Evolutionary conservation across 805 yeast species (phyloP).

Genomic region (Saitoella complicata): DNA sequence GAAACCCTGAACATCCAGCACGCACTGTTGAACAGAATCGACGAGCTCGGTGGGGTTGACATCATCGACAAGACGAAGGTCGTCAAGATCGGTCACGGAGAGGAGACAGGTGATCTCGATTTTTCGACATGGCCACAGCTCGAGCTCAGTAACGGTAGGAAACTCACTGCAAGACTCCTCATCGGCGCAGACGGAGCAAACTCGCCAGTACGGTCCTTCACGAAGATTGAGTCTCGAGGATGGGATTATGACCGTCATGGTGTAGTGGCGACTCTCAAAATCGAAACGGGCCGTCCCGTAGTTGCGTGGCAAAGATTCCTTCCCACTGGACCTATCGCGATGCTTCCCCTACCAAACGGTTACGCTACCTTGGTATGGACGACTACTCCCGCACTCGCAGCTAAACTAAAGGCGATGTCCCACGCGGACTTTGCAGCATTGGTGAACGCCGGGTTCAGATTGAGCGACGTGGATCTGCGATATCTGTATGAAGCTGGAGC

Average conservation of each 20-base stretch:
- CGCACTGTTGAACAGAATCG: slow-evolving; percentile 40
- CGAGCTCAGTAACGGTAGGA: slow-evolving; percentile 46
- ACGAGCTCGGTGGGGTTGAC: slow-evolving; percentile 26
- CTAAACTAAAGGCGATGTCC: slow-evolving; percentile 39
- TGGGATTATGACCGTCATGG: slow-evolving; percentile 85
- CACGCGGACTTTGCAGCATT: slow-evolving; percentile 49
- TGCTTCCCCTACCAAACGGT: slow-evolving; percentile 73
- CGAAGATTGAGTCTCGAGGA: slow-evolving; percentile 74
- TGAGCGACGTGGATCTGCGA: slow-evolving; percentile 59
- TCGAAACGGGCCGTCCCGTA: slow-evolving; percentile 50
- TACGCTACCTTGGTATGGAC: slow-evolving; percentile 93
- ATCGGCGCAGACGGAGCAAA: slow-evolving; percentile 93
- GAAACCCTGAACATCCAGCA: slow-evolving; percentile 77
- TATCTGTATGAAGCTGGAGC: slow-evolving; percentile 37
- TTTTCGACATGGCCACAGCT: slow-evolving; percentile 57
- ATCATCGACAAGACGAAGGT: slow-evolving; percentile 57
- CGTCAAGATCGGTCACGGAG: slow-evolving; percentile 27
- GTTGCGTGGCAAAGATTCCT: slow-evolving; percentile 91
- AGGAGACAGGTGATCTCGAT: slow-evolving; percentile 18
- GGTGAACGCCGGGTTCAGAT: slow-evolving; percentile 74
- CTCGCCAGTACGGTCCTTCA: slow-evolving; percentile 74
- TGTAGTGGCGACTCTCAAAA: slow-evolving; percentile 73
- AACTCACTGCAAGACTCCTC: slow-evolving; percentile 24
- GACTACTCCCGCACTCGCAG: slow-evolving; percentile 58
- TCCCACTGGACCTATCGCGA: slow-evolving; percentile 83